Evolutionary conservation across 2,329 filamentous ascomycete species (phyloP).

Genomic region (Curvularia spicifera): DNA sequence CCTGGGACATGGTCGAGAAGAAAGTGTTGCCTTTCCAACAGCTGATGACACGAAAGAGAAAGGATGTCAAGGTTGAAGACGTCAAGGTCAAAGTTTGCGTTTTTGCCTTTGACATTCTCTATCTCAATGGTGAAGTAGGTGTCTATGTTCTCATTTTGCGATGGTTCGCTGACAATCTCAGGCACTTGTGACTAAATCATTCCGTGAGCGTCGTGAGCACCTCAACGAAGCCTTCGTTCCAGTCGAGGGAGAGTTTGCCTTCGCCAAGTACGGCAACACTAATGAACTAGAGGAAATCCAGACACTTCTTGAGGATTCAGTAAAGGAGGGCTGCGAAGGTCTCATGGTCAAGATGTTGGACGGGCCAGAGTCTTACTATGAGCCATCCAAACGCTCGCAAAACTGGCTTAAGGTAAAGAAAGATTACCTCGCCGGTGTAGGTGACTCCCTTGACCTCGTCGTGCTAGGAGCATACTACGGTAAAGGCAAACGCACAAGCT

Average conservation of each 20-base stretch:
- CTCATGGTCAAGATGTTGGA: constrained; percentile 99
- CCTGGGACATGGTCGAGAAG: constrained; percentile 93
- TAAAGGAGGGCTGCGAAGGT: constrained; percentile 95
- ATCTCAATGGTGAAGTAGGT: constrained; percentile 80
- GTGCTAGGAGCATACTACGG: constrained; percentile 94
- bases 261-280: constrained; percentile 85
- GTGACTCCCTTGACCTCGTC: constrained; percentile 94
- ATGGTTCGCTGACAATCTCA: constrained; percentile 38
- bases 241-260: constrained; percentile 87
- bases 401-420: constrained; percentile 99
- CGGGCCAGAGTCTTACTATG: constrained; percentile 88
- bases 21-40: constrained; percentile 97
- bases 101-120: constrained; percentile 94
- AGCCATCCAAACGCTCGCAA: constrained; percentile 92
- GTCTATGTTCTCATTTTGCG: not conserved
- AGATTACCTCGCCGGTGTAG: constrained; percentile 91
- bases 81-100: constrained; percentile 97
- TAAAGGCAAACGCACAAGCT: constrained; percentile 91
- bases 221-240: constrained; percentile 75
- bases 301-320: constrained; percentile 86
- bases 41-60: constrained; percentile 96
- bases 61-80: constrained; percentile 94
- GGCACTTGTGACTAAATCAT: constrained; percentile 81
- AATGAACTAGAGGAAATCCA: constrained; percentile 94
- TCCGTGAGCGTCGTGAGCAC: constrained; percentile 81